Evolutionary conservation across 2,329 filamentous ascomycete species (phyloP), one percentile per base, ranked within the genome.

Genomic region (Fusarium mexicanum): DNA sequence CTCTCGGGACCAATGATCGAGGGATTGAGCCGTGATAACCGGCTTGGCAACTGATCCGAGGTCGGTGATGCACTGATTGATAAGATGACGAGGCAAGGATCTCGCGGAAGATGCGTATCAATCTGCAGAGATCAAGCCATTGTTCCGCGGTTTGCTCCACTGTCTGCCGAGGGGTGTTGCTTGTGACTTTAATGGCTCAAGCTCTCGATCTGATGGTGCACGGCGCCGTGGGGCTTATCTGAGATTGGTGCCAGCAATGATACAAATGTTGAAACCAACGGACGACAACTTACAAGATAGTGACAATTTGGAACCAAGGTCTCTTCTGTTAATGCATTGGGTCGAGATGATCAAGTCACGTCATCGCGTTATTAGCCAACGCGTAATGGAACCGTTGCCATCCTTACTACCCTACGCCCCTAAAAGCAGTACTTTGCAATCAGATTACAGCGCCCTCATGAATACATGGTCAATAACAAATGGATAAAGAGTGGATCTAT

Each of bases 51-150:
- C 6, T 29, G 31, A 40, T 71, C 67, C 55, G 67, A 67, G 38
- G 67, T 71, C 62, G 67, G 69, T 47, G 48, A 40, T 60, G 43
- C 38, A 48, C 61, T 71, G 69, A 71, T 71, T 71, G 69, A 71
- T 71, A 71, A 71, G 69, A 66, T 71, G 50, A 53, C 24, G 8
- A 13, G 47, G 22, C 47, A 61, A 41, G 41, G 38, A 48, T 67
- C 18, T 59, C 13, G 31, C n/a, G 33, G 26, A 38, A 37, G 22
- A 33, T n/a, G 20, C 37, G 12, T 41, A 66, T 66, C 60, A 54
- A 64, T 37, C 64, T 64, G 60, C 29, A 64, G 18, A n/a, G 22
- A 48, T 48, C 35, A 37, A 48, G 40, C 60, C 48, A 66, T 37
- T 37, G n/a, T 35, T 46, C 18, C 35, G 58, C 26, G 17, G 35